A percentile compares a stretch with the other conserved stretches of the same genome.
Evolutionary conservation across 352 stramenopile species (phyloP).

Genomic region (Phytophthora citricola): DNA sequence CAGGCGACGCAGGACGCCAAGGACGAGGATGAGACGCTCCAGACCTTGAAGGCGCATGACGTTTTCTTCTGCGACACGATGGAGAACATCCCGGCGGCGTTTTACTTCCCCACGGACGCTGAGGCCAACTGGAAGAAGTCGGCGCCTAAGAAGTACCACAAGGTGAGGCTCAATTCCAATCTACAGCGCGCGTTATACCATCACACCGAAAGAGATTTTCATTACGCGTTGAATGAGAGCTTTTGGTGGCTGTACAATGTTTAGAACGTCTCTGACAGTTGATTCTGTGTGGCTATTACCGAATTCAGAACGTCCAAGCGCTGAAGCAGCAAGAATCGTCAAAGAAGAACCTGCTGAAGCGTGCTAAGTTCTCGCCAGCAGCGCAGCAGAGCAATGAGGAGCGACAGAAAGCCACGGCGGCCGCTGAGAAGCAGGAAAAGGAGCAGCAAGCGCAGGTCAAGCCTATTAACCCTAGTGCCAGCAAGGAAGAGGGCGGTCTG

Average conservation of each 20-base stretch:
- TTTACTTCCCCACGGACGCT: slow-evolving; percentile 82
- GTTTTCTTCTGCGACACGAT: slow-evolving; percentile 80
- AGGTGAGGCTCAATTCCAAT: slow-evolving; percentile 39
- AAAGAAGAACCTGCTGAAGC: slow-evolving; percentile 71
- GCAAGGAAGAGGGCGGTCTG: slow-evolving; percentile 44
- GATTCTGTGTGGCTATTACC: slow-evolving; percentile 1
- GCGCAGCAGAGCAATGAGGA: slow-evolving; percentile 74
- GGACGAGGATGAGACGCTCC: slow-evolving; percentile 25
- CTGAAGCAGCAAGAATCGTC: slow-evolving; percentile 57
- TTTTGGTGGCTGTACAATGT: slow-evolving; percentile 7
- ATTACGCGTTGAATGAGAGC: not conserved
- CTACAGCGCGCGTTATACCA: not conserved
- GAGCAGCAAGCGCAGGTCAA: slow-evolving; percentile 43
- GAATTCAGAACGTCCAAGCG: slow-evolving; percentile 55
- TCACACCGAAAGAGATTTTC: not conserved
- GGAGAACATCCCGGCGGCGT: slow-evolving; percentile 76
- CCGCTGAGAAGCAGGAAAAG: slow-evolving; percentile 58
- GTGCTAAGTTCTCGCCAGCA: slow-evolving; percentile 71
- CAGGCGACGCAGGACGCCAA: slow-evolving; percentile 26
- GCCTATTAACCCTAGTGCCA: slow-evolving; percentile 47
- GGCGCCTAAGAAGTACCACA: slow-evolving; percentile 81
- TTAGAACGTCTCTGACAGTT: slow-evolving; percentile 17
- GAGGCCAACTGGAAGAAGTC: slow-evolving; percentile 81
- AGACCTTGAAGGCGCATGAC: slow-evolving; percentile 48
- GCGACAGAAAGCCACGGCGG: slow-evolving; percentile 52